A percentile compares a stretch with the other conserved stretches of the same genome.
Conservation (phyloP, 2,329 filamentous ascomycete genomes). For the Penicillium sp. region DNA sequence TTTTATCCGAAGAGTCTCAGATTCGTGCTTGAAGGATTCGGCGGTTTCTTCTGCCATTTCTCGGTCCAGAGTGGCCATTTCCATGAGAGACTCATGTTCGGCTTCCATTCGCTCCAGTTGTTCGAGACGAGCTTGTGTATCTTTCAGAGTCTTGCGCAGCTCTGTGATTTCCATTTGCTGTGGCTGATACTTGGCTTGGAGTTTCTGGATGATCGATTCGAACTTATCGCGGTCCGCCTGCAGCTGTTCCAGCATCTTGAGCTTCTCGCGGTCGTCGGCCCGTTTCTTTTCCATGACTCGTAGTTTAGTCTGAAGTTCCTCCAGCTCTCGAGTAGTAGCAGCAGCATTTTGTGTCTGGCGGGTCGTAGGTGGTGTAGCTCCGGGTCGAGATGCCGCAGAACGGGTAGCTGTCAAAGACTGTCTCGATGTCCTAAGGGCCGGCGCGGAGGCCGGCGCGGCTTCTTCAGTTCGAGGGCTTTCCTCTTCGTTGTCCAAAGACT, state of each 20-base stretch:
- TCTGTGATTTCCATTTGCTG: constrained; percentile 78
- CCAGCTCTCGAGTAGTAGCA: constrained; percentile 67
- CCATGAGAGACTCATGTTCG: constrained; percentile 81
- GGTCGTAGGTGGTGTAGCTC: constrained; percentile 32
- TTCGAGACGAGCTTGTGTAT: constrained; percentile 69
- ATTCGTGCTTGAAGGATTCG: constrained; percentile 77
- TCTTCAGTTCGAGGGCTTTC: constrained; percentile 24
- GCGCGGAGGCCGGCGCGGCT: not conserved
- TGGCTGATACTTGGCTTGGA: constrained; percentile 85
- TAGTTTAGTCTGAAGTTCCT: constrained; percentile 86
- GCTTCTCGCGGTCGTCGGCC: constrained; percentile 78
- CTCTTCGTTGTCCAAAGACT: constrained; percentile 27
- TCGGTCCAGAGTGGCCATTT: constrained; percentile 83
- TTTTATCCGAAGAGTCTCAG: constrained; percentile 73
- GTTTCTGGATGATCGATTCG: constrained; percentile 82
- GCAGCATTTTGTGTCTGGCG: constrained; percentile 51
- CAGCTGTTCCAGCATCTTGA: constrained; percentile 75
- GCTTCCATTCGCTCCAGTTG: constrained; percentile 72
- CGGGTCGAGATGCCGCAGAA: constrained; percentile 26
- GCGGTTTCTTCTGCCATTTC: constrained; percentile 96
- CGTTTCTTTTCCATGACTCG: constrained; percentile 85
- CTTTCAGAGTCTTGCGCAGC: constrained; percentile 74
- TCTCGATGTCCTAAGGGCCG: constrained; percentile 23
- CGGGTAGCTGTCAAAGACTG: constrained; percentile 29
- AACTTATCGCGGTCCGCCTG: constrained; percentile 60